Percentiles rank a stretch among this genome's conserved stretches.
These are phyloP conservation scores for Phytophthora citricola DNA, from an alignment of 352 stramenopile species.

Conservation along the genomic window DNA sequence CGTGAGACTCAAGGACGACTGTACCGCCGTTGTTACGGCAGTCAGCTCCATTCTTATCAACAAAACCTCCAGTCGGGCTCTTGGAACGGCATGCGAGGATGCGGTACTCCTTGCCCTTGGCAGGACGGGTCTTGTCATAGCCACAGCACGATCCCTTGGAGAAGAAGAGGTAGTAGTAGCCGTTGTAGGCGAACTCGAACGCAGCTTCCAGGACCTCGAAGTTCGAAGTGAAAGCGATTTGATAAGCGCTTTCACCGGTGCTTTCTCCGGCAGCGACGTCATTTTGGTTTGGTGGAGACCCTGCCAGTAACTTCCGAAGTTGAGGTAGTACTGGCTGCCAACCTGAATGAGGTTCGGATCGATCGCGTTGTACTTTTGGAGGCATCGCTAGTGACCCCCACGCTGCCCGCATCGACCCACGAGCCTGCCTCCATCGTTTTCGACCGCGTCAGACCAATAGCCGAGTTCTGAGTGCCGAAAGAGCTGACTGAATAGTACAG, in stretches of 20 bases:
- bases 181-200: slow-evolving; percentile 46
- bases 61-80: slow-evolving; percentile 40
- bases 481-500: slow-evolving; percentile 66
- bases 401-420: slow-evolving; percentile 44
- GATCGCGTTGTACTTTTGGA: slow-evolving; percentile 63
- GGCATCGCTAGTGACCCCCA: slow-evolving; percentile 40
- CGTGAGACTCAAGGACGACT: slow-evolving; percentile 49
- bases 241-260: slow-evolving; percentile 12
- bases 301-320: slow-evolving; percentile 57
- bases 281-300: slow-evolving; percentile 44
- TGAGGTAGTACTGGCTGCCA: slow-evolving; percentile 46
- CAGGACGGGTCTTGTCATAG: slow-evolving; percentile 35
- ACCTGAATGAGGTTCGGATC: slow-evolving; percentile 55
- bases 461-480: slow-evolving; percentile 53
- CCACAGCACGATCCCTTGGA: slow-evolving; percentile 50
- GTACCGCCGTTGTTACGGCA: slow-evolving; percentile 51
- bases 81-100: slow-evolving; percentile 52
- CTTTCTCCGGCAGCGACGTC: slow-evolving; percentile 31
- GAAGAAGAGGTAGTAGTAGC: slow-evolving; percentile 57
- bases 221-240: slow-evolving; percentile 44
- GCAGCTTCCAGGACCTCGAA: slow-evolving; percentile 46
- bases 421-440: slow-evolving; percentile 53
- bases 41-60: slow-evolving; percentile 40
- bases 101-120: slow-evolving; percentile 56
- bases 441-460: slow-evolving; percentile 51